These are phyloP conservation scores for Microsporum ferrugineum DNA, from an alignment of 2,329 filamentous ascomycete species.

Conservation along the genomic window DNA sequence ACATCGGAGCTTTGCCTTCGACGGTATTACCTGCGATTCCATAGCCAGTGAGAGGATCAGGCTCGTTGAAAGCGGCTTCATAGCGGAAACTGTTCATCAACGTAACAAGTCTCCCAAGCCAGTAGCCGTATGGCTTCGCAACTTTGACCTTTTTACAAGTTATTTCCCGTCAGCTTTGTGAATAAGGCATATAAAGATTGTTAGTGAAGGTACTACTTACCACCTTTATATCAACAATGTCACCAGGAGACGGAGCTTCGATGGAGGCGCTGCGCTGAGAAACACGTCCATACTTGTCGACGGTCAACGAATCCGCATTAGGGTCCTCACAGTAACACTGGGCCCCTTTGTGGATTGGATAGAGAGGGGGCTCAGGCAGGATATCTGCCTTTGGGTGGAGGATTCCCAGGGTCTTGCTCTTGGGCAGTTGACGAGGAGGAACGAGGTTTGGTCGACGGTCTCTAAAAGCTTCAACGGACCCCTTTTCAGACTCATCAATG, in stretches of 20 bases:
- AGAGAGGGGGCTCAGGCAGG: neutral
- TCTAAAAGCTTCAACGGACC: neutral
- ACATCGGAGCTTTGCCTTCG: slow-evolving; percentile 9
- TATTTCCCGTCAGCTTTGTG: neutral
- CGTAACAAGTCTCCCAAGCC: slow-evolving; percentile 25
- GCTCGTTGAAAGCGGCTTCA: slow-evolving; percentile 23
- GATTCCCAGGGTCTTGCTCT: slow-evolving; percentile 1
- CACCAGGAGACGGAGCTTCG: neutral
- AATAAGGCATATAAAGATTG: neutral
- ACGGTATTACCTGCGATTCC: slow-evolving; percentile 7
- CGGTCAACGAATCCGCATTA: neutral
- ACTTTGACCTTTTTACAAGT: slow-evolving; percentile 15
- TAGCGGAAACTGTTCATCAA: slow-evolving; percentile 24
- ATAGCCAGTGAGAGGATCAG: slow-evolving; percentile 21
- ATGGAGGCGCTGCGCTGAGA: neutral
- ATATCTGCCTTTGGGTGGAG: neutral
- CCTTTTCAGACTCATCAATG: neutral
- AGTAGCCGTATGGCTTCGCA: slow-evolving; percentile 21
- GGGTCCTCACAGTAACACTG: neutral
- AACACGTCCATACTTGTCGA: neutral
- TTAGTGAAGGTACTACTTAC: neutral
- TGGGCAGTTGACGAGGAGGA: neutral
- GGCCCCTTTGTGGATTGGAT: neutral
- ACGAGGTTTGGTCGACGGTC: neutral
- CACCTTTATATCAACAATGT: neutral